Base-by-base conservation (phyloP, 805 yeast species). In the Lachancea kluyveri region DNA sequence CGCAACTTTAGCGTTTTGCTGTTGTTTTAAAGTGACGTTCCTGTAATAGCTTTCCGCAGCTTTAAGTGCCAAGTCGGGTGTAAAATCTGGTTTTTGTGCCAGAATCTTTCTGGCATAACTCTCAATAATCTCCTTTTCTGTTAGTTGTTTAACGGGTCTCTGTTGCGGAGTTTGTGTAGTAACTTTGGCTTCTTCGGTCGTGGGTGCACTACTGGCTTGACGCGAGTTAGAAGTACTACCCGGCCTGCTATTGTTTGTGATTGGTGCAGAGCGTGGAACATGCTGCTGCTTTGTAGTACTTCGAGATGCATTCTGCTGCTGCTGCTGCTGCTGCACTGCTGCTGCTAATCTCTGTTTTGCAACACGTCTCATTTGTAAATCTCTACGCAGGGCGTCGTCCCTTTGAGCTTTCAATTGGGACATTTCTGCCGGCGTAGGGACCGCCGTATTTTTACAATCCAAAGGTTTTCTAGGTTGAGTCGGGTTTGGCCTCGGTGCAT, bases 381-480 rank as follows among this genome's bases (percentile, higher is more conserved):
- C 82, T 43, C 85, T 94, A 42, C 87, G 86, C 12, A 82, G 70
- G 0, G 92, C 79, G 54, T 78, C 79, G 48, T 90, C 97, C 36
- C 95, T 68, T 42, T 90, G 96, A 43, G 66, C 75, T 56, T 90
- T 90, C 62, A 92, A 60, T 40, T 74, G 74, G 0, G 96, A 74
- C 50, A 90, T 69, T 48, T 88, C 95, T 8, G 80, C 76, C 0
- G 97, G 96, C 0, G 94, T 73, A 7, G 84, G 83, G 2, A 82
- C 73, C 39, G 73, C 74, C 36, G 62, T 52, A 30, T 59, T 58
- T 41, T 63, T 63, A 23, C 62, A 64, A 36, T 66, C 72, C 17
- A 51, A 46, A 6, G 56, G 54, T 44, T 40, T 66, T 33, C 61
- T 67, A 40, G 60, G 61, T 51, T 65, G 64, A 42, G 62, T 50